These are phyloP conservation scores for Termitomyces sp. DNA, from an alignment of 768 basidiomycete genomes.

Conservation along the genomic window DNA sequence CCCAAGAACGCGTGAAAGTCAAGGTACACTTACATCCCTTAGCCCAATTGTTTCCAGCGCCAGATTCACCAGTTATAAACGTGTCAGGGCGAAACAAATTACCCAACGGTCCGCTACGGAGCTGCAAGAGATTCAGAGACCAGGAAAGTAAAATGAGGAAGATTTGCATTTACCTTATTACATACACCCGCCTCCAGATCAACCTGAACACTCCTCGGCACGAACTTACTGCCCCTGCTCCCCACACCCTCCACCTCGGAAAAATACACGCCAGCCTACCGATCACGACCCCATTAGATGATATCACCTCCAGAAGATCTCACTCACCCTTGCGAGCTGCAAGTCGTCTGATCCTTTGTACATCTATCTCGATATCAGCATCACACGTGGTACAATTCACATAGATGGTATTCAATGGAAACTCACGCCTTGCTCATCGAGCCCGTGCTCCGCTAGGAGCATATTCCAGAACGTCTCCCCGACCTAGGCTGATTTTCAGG, in stretches of 20 bases:
- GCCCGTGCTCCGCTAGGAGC: slow-evolving; percentile 83
- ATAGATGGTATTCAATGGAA: slow-evolving; percentile 1
- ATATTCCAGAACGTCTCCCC: slow-evolving; percentile 89
- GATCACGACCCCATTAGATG: background rate
- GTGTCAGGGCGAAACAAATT: slow-evolving; percentile 85
- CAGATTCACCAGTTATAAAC: slow-evolving; percentile 56
- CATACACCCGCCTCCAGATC: slow-evolving; percentile 90
- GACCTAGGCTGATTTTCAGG: slow-evolving; percentile 35
- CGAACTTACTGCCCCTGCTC: slow-evolving; percentile 61
- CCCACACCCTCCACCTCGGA: slow-evolving; percentile 55
- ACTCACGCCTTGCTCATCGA: slow-evolving; percentile 66
- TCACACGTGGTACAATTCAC: background rate
- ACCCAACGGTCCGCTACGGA: slow-evolving; percentile 69
- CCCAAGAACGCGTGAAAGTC: background rate
- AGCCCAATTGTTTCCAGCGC: slow-evolving; percentile 94
- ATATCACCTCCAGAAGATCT: background rate
- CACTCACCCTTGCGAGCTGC: slow-evolving; percentile 66
- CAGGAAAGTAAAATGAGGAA: background rate
- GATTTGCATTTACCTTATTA: slow-evolving; percentile 51
- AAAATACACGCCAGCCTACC: slow-evolving; percentile 80
- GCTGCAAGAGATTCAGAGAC: slow-evolving; percentile 28
- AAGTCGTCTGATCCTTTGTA: slow-evolving; percentile 73
- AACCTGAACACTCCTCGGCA: slow-evolving; percentile 86
- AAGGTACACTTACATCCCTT: slow-evolving; percentile 71
- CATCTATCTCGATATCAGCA: slow-evolving; percentile 31